Conservation (phyloP, 768 basidiomycete species). For the Lactifluus volemus region DNA sequence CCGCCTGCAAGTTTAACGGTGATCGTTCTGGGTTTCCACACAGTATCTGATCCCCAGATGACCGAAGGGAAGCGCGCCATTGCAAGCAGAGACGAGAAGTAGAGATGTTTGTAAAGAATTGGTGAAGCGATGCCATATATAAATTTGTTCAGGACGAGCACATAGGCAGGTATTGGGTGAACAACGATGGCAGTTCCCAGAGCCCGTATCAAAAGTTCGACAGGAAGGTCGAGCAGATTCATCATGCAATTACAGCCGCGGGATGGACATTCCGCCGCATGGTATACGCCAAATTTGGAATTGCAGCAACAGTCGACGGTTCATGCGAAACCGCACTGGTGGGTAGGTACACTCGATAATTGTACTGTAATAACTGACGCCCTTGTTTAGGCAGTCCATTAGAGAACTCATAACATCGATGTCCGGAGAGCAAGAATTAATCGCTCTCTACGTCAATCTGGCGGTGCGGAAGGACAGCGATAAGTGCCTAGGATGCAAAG, state of each 20-base stretch:
- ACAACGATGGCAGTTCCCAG: not conserved
- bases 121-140: conserved; percentile 5
- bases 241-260: not conserved
- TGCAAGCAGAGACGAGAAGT: conserved; percentile 7
- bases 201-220: conserved; percentile 7
- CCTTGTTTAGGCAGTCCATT: not conserved
- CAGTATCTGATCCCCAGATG: conserved; percentile 7
- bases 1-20: conserved; percentile 13
- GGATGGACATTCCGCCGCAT: not conserved
- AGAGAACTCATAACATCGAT: not conserved
- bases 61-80: conserved; percentile 5
- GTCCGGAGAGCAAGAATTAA: not conserved
- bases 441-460: conserved; percentile 23
- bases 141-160: conserved; percentile 16
- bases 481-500: not conserved
- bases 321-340: not conserved
- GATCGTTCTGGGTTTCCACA: conserved; percentile 6
- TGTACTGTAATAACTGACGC: not conserved
- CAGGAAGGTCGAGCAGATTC: conserved; percentile 12
- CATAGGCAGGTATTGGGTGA: conserved; percentile 13
- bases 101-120: conserved; percentile 9
- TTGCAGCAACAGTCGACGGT: not conserved
- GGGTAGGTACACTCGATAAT: not conserved
- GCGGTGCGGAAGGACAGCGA: not conserved
- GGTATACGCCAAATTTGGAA: not conserved